These are phyloP conservation scores for Carex littledalei DNA, from an alignment of 176 grass and related monocot genomes.

Conservation along the genomic window DNA sequence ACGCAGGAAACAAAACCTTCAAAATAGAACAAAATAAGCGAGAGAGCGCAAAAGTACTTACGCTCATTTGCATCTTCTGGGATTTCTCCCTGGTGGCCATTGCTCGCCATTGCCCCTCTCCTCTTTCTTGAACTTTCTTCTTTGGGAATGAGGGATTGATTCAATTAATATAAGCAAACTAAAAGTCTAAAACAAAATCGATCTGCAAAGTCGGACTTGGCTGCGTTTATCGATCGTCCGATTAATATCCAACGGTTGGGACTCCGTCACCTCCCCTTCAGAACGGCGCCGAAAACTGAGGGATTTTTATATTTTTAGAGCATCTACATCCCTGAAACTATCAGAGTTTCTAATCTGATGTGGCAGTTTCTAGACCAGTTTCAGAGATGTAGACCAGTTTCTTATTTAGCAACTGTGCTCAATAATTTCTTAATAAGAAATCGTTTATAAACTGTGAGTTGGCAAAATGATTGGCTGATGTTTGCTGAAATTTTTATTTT, in stretches of 20 bases:
- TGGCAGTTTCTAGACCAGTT: too few species aligned
- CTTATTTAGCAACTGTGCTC: too few species aligned
- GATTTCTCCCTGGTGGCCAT: conserved; percentile 26
- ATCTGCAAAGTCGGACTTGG: background rate
- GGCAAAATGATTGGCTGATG: too few species aligned
- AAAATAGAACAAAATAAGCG: background rate
- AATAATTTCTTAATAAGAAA: too few species aligned
- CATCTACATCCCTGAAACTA: too few species aligned
- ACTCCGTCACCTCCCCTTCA: background rate
- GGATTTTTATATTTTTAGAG: too few species aligned
- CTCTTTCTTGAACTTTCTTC: background rate
- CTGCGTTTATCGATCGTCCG: background rate
- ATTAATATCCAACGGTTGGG: background rate
- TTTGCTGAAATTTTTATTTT: too few species aligned
- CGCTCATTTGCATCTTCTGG: conserved; percentile 70
- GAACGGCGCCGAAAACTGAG: background rate
- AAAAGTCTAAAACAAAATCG: background rate
- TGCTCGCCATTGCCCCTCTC: conserved; percentile 29
- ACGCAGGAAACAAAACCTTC: background rate
- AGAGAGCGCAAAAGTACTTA: conserved; percentile 21
- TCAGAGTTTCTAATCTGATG: too few species aligned
- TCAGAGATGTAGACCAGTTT: too few species aligned
- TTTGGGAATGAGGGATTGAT: background rate
- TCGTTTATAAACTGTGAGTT: too few species aligned
- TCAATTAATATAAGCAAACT: background rate